Evolutionary conservation across 208 protist genomes (phyloP), one percentile per base, ranked within the genome.

Genomic region (Acanthamoeba castellanii): DNA sequence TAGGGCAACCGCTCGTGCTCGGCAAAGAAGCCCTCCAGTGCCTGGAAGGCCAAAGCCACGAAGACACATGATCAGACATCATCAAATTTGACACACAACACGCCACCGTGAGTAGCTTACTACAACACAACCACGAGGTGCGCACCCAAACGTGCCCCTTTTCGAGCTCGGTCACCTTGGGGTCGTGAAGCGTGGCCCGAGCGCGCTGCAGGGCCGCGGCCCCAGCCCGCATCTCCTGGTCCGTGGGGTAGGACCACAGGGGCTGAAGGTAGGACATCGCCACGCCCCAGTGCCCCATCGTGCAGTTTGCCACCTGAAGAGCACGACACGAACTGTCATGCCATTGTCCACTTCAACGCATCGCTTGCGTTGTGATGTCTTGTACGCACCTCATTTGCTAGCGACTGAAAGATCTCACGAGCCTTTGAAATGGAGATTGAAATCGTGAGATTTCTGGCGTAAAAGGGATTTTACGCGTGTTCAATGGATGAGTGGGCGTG

Each of bases 271-370:
- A 57, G 66, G 87, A 59, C 87, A 92, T 92, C 25, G 87, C 87
- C 34, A 76, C 87, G 13, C 87, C 87, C 87, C 87, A 92, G 18
- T 78, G 61, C 25, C 42, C 87, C 87, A 92, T 92, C 87, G 66
- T 30, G 45, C 87, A 92, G 57, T 78, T 78, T 0, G n/a, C 27
- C 70, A 78, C 70, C 70, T 78, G 70, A 0, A 47, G 14, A 20
- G 2, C 16, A 30, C 22, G 61, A 20, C 8, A 13, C 7, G 8
- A 20, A 68, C n/a, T 22, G 27, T 61, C 16, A 25, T 61, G 55
- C 16, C 55, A 22, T 25, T 13, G 6, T 1, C 16, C 6, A 61
- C 1, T 25, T 13, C 16, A 22, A 25, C 16, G 55, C 16, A 61
- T 61, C 16, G 16, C 55, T 25, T 25, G 11, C 55, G 6, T 25